phyloP scores from a whole-genome alignment of 345 rosid genomes.

The Euphorbia peplus region DNA sequence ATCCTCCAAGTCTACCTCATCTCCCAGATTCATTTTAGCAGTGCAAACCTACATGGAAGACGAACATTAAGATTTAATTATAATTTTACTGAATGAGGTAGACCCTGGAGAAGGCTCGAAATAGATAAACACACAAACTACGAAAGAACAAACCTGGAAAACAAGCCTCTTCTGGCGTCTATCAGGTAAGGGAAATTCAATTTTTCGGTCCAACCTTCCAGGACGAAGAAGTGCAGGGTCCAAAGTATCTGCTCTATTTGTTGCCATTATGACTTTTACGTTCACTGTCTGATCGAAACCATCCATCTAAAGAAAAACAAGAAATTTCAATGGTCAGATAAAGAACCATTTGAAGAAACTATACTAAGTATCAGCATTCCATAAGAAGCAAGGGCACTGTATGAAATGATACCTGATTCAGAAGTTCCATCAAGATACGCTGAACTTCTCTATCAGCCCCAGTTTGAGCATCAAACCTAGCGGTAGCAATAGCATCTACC shows the following conservation, averaged over 20 bases:
- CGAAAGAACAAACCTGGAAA: slow-evolving; percentile 56
- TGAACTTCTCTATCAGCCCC: slow-evolving; percentile 99
- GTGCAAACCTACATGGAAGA: slow-evolving; percentile 79
- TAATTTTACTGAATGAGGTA: background rate
- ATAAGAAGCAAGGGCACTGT: background rate
- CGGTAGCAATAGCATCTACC: slow-evolving; percentile 98
- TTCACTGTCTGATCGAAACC: slow-evolving; percentile 98
- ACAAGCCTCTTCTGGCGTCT: slow-evolving; percentile 99
- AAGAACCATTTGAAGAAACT: background rate
- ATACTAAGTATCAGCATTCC: background rate
- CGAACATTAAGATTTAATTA: background rate
- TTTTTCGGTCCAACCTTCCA: slow-evolving; percentile 93
- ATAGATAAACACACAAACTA: background rate
- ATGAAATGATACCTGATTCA: slow-evolving; percentile 63
- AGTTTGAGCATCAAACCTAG: slow-evolving; percentile 99
- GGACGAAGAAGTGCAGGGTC: slow-evolving; percentile 99
- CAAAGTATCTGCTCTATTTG: slow-evolving; percentile 92
- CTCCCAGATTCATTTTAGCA: slow-evolving; percentile 89
- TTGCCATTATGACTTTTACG: slow-evolving; percentile 97
- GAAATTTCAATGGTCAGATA: slow-evolving; percentile 19
- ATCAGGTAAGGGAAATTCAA: slow-evolving; percentile 94
- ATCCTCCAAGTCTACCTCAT: slow-evolving; percentile 98
- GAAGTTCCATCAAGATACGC: slow-evolving; percentile 90
- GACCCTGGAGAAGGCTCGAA: background rate
- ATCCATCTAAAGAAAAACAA: slow-evolving; percentile 50